phyloP scores from a whole-genome alignment of 176 grass and related monocot genomes.

The Aegilops longissima region DNA sequence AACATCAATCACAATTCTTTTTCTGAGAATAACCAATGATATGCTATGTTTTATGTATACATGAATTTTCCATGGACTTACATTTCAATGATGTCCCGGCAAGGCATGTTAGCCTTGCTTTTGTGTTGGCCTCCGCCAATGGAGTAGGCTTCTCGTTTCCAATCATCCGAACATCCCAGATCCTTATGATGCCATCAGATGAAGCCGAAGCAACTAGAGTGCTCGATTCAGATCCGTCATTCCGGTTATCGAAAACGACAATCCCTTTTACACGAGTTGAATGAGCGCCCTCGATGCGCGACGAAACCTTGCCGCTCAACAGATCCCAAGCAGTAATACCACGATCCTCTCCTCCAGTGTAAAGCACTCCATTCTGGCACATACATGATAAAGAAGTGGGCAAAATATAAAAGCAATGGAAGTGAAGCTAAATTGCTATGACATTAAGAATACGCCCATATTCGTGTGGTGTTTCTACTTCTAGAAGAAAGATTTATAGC shows the following conservation, averaged over 20 bases:
- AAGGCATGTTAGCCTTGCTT: slow-evolving; percentile 91
- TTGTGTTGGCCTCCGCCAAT: slow-evolving; percentile 80
- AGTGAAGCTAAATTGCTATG: not conserved
- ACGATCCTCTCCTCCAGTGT: slow-evolving; percentile 80
- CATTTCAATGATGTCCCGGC: slow-evolving; percentile 84
- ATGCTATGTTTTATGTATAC: not conserved
- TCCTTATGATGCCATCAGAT: slow-evolving; percentile 79
- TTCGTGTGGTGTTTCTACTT: not conserved
- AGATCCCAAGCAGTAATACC: slow-evolving; percentile 82
- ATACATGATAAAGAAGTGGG: not conserved
- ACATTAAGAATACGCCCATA: not conserved
- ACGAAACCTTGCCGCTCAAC: slow-evolving; percentile 65
- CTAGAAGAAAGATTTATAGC: not conserved
- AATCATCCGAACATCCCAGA: slow-evolving; percentile 80
- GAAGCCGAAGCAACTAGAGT: slow-evolving; percentile 82
- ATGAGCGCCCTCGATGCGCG: slow-evolving; percentile 72
- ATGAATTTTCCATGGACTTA: slow-evolving; percentile 37
- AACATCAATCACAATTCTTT: not conserved
- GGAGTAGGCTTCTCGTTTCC: slow-evolving; percentile 60
- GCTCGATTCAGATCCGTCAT: slow-evolving; percentile 41
- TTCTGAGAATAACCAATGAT: not conserved
- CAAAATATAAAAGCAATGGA: slow-evolving; percentile 1
- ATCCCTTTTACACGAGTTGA: slow-evolving; percentile 82
- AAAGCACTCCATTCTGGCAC: slow-evolving; percentile 66
- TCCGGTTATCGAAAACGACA: slow-evolving; percentile 44